phyloP scores from a whole-genome alignment of 768 basidiomycete species.

The Mycena vulgaris region DNA sequence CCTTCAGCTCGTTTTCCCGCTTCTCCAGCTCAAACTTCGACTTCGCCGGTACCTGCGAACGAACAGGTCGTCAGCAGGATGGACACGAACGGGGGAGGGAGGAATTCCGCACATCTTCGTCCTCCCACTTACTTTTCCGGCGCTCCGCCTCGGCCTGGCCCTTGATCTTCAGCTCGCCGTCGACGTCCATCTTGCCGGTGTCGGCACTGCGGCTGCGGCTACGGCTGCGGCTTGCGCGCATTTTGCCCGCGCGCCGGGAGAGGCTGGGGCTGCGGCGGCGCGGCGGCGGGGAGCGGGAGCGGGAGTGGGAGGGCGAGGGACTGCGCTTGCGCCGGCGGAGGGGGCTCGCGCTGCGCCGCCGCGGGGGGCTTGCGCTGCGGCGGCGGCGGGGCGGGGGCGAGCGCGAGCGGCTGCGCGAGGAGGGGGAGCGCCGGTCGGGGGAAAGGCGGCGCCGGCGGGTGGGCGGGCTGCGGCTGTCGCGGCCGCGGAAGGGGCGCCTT shows the following conservation, averaged over 20 bases:
- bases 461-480: constrained; percentile 72
- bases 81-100: constrained; percentile 23
- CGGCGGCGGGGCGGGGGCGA: constrained; percentile 56
- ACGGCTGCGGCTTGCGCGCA: constrained; percentile 43
- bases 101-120: constrained; percentile 49
- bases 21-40: constrained; percentile 68
- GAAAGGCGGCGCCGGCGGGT: constrained; percentile 61
- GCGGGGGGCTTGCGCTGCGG: constrained; percentile 59
- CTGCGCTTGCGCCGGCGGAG: constrained; percentile 46
- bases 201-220: constrained; percentile 52
- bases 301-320: constrained; percentile 51
- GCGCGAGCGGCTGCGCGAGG: constrained; percentile 52
- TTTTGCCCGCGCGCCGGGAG: constrained; percentile 2
- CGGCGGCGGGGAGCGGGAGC: constrained; percentile 47
- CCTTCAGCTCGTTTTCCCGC: constrained; percentile 86
- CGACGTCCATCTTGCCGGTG: constrained; percentile 55
- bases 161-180: constrained; percentile 77
- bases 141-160: constrained; percentile 75
- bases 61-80: constrained; percentile 20
- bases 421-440: constrained; percentile 26
- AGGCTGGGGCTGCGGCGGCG: constrained; percentile 43
- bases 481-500: constrained; percentile 47
- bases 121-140: constrained; percentile 70
- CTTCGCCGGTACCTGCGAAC: constrained; percentile 40
- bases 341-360: constrained; percentile 51